Base-by-base conservation (phyloP, 345 rosid genomes). In the Boechera retrofracta region DNA sequence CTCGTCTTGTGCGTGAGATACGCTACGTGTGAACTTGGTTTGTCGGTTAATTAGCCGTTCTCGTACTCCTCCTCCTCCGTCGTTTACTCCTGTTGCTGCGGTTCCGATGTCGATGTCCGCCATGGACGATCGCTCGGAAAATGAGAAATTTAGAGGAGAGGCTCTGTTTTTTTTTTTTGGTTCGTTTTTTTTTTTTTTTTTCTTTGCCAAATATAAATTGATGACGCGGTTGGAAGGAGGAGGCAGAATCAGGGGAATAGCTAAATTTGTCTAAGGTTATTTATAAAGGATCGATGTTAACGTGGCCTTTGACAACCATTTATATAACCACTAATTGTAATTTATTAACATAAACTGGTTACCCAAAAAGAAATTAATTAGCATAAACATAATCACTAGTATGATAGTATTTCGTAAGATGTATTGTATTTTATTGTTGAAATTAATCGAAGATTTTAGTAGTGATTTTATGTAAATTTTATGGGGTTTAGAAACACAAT, bases 1-100 rank as follows among this genome's bases (percentile, higher is more conserved):
- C 84, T 94, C 98, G 83, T 94, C 98, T 36, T 85, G 85, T 1
- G 92, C 87, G 66, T 92, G 80, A 0, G 97, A 92, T 2, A 61
- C 74, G 72, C 83, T 72, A 6, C 98, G 87, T 15, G 59, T 59
- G 48, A 84, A 85, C 72, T 67, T 89, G 68, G 6, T 67, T 31
- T 72, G 73, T 5, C 78, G 73, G 64, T 48, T 64, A 1, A 87
- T 31, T 18, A 88, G 44, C 5, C 85, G 67, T 29, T 84, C 86
- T 35, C 47, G 18, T 53, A 12, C 0, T 26, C 71, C 49, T 51
- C 71, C 58, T 77, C 56, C 64, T 5, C 29, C 35, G 10, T 38
- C 13, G 36, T 29, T 8, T 52, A 4, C 48, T 51, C 2, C 2
- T 53, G 12, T 16, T 35, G 76, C 29, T 56, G 57, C 77, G 75